Base-by-base conservation (phyloP, 257 asterid genomes). In the Anisodus tanguticus region DNA sequence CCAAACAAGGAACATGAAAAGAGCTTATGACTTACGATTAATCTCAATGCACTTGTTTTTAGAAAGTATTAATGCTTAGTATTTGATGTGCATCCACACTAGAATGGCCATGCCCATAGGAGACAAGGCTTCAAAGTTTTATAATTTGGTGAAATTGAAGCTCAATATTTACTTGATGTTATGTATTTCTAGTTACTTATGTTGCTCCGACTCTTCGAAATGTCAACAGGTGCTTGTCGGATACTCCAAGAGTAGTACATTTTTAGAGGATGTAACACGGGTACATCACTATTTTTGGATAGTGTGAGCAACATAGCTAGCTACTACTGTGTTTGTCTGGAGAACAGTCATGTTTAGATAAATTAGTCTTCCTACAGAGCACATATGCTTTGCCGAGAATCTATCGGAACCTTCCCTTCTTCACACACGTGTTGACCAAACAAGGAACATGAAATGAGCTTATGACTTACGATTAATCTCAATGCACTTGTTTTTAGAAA, bases 361-460 rank as follows among this genome's bases (percentile, higher is more conserved):
- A 26, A 26, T 26, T 26, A 26, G 31, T 26, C 31, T 26, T 0
- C 31, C 31, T 26, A 26, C 31, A 26, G 31, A 26, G 31, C 31
- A 26, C 31, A 26, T 26, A 26, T 26, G 31, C 31, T 26, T 26
- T 26, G 31, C 31, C 31, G 31, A 26, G n/a, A n/a, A n/a, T n/a
- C n/a, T n/a, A n/a, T n/a, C n/a, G n/a, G n/a, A n/a, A n/a, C 57
- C 54, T 84, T 66, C 89, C 83, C 54, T 84, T 66, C 89, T 82
- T 80, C 83, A 31, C 70, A 54, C 17, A 58, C 64, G 10, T 41
- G 63, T 76, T 26, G 2, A 51, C 9, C 63, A 76, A 49, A 26
- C 7, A 47, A 51, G 81, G 63, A 76, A 31, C 47, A 51, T 51
- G 63, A 22, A 45, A 51, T 4, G 81, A 12, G 63, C 62, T 76